Conservation (phyloP, 805 yeast genomes). For the Kodamaea sagamina region DNA sequence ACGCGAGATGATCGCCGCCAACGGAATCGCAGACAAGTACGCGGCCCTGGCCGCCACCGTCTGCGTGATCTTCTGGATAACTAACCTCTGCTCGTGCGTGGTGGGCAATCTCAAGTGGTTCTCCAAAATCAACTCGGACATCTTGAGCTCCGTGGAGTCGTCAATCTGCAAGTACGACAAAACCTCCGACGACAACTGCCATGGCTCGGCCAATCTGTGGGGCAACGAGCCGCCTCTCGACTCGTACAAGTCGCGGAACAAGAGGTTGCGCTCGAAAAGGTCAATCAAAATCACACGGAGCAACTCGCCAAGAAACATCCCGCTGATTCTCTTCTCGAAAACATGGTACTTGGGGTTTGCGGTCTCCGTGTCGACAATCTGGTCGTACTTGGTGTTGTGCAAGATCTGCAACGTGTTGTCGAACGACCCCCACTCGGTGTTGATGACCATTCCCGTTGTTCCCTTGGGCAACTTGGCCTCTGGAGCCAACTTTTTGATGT, state of each 20-base stretch:
- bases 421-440: slow-evolving; percentile 98
- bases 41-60: slow-evolving; percentile 91
- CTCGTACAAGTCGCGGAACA: slow-evolving; percentile 56
- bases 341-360: slow-evolving; percentile 85
- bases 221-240: slow-evolving; percentile 47
- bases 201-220: slow-evolving; percentile 72
- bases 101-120: slow-evolving; percentile 73
- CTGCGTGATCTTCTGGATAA: slow-evolving; percentile 70
- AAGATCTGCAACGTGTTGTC: slow-evolving; percentile 77
- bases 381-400: slow-evolving; percentile 80
- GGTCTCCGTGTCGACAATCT: slow-evolving; percentile 66
- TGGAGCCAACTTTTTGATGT: slow-evolving; percentile 62
- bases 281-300: slow-evolving; percentile 74
- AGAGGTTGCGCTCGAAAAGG: slow-evolving; percentile 55
- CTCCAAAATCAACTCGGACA: slow-evolving; percentile 67
- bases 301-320: slow-evolving; percentile 92
- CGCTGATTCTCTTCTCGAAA: slow-evolving; percentile 90
- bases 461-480: slow-evolving; percentile 38
- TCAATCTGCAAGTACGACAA: slow-evolving; percentile 86
- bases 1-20: slow-evolving; percentile 81
- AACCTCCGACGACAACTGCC: slow-evolving; percentile 80
- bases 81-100: slow-evolving; percentile 66
- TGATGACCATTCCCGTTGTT: slow-evolving; percentile 74
- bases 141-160: slow-evolving; percentile 68
- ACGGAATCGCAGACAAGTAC: slow-evolving; percentile 80